phyloP scores from a whole-genome alignment of 371 early-diverging fungal species.

The Phascolomyces articulosus region DNA sequence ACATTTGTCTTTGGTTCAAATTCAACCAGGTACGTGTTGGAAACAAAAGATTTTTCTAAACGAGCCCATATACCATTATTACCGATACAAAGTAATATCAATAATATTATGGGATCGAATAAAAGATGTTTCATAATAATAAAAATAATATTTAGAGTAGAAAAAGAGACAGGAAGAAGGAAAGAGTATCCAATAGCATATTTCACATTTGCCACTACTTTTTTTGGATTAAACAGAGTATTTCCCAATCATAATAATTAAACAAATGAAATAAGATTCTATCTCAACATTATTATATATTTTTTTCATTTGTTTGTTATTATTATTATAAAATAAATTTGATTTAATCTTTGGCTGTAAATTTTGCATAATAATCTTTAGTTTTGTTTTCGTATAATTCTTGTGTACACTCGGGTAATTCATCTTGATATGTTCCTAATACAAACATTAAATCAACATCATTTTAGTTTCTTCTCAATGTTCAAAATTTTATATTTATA shows the following conservation, averaged over 20 bases:
- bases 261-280: neutral
- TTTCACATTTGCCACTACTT: neutral
- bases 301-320: neutral
- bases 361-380: conserved; percentile 81
- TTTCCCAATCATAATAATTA: too few species aligned
- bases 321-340: neutral
- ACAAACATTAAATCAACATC: neutral
- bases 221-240: too few species aligned
- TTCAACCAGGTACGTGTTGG: conserved; percentile 41
- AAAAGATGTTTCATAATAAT: neutral
- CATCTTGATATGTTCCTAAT: conserved; percentile 69
- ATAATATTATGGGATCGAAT: neutral
- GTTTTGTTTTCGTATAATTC: conserved; percentile 75
- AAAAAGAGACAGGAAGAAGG: neutral
- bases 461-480: neutral
- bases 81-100: neutral
- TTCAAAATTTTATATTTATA: neutral
- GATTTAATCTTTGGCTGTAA: conserved; percentile 58
- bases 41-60: conserved; percentile 11
- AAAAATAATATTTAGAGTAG: neutral
- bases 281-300: too few species aligned
- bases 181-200: neutral
- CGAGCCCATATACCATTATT: neutral
- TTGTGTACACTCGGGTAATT: conserved; percentile 86
- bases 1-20: conserved; percentile 16